Conservation (phyloP, 306 rosid species). For the Cicer judaicum region DNA sequence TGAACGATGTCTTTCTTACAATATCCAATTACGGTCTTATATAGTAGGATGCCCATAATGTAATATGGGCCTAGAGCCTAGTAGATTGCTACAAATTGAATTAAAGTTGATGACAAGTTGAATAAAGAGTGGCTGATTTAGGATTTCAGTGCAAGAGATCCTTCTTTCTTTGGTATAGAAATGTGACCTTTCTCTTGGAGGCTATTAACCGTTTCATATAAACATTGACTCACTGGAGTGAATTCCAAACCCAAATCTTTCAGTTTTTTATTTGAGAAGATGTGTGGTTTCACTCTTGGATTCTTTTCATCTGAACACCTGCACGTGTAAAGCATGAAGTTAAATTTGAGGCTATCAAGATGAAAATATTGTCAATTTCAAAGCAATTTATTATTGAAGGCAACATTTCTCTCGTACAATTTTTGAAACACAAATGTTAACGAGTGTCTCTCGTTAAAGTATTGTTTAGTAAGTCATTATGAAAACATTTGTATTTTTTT, state of each 20-base stretch:
- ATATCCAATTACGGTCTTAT: constrained; percentile 6
- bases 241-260: constrained; percentile 83
- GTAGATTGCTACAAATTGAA: constrained; percentile 15
- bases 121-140: constrained; percentile 18
- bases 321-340: constrained; percentile 8
- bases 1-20: constrained; percentile 11
- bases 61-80: constrained; percentile 14
- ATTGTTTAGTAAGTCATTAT: too few species aligned
- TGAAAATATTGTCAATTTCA: background rate
- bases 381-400: background rate
- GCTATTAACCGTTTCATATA: constrained; percentile 88
- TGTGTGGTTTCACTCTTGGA: constrained; percentile 78
- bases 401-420: background rate
- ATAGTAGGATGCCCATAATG: background rate
- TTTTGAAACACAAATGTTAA: background rate
- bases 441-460: too few species aligned
- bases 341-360: background rate
- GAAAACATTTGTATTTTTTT: too few species aligned
- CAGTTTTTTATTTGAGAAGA: constrained; percentile 75
- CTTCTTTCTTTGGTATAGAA: constrained; percentile 52
- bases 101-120: constrained; percentile 13
- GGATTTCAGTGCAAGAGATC: constrained; percentile 49
- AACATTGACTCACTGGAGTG: constrained; percentile 72
- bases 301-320: constrained; percentile 86
- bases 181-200: constrained; percentile 91